Evolutionary conservation across 768 basidiomycete genomes (phyloP).

Genomic region (Guyanaporus albipodus): DNA sequence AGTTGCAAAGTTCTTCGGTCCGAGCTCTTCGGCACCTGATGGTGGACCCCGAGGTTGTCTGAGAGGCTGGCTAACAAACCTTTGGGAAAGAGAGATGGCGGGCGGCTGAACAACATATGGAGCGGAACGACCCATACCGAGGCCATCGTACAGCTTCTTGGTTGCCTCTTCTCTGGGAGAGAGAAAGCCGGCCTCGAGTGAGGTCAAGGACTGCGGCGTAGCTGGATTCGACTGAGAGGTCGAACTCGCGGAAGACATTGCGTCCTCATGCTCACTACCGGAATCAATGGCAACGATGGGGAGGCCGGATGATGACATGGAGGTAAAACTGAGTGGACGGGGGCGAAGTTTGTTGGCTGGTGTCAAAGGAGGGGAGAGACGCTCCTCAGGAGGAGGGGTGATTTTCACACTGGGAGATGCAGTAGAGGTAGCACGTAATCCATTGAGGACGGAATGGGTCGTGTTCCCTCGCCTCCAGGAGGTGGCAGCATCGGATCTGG

Average conservation of each 20-base stretch:
- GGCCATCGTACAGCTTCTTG: conserved; percentile 85
- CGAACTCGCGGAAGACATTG: conserved; percentile 57
- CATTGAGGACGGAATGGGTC: conserved; percentile 68
- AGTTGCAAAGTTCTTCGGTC: conserved; percentile 85
- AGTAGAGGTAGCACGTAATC: conserved; percentile 53
- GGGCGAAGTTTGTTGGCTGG: conserved; percentile 47
- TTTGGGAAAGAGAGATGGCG: conserved; percentile 36
- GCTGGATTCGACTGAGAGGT: conserved; percentile 66
- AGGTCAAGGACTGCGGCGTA: conserved; percentile 69
- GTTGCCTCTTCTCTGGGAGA: conserved; percentile 84
- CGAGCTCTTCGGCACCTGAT: conserved; percentile 80
- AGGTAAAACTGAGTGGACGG: conserved; percentile 61
- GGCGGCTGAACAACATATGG: conserved; percentile 30
- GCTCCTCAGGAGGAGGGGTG: conserved; percentile 67
- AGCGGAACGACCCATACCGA: conserved; percentile 74
- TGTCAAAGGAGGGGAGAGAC: conserved; percentile 44
- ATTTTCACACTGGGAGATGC: conserved; percentile 63
- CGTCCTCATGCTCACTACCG: conserved; percentile 52
- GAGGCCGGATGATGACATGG: conserved; percentile 40
- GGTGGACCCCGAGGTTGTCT: conserved; percentile 89
- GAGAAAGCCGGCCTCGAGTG: conserved; percentile 49
- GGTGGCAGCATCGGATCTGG: conserved; percentile 74
- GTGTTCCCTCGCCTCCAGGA: conserved; percentile 77
- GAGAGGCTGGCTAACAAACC: conserved; percentile 66
- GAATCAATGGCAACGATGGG: conserved; percentile 57